phyloP scores from a whole-genome alignment of 2,329 filamentous ascomycete genomes.

The Ophioceras dolichostomum region DNA sequence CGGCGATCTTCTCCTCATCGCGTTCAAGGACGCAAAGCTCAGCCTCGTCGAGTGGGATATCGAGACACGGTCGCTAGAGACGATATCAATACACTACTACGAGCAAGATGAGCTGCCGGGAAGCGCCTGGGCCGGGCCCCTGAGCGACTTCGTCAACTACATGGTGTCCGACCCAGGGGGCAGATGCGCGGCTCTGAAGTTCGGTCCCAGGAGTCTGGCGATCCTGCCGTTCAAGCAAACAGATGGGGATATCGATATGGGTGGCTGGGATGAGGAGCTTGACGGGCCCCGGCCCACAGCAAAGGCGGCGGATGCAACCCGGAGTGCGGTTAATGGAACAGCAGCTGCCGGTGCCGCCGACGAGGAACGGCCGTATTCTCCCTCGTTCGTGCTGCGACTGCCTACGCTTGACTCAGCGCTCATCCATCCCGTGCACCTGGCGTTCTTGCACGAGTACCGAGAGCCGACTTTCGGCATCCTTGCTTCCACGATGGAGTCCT shows the following conservation, averaged over 20 bases:
- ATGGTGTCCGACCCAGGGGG: constrained; percentile 83
- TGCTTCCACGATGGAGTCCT: constrained; percentile 62
- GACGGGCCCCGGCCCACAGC: constrained; percentile 49
- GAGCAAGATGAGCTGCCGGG: constrained; percentile 83
- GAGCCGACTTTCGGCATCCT: constrained; percentile 95
- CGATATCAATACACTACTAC: constrained; percentile 94
- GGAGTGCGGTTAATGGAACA: constrained; percentile 24
- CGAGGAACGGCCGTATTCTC: constrained; percentile 64
- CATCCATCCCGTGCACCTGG: constrained; percentile 79
- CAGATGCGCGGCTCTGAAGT: constrained; percentile 88
- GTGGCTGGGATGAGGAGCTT: constrained; percentile 76
- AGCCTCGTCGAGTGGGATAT: constrained; percentile 92
- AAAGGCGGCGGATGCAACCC: constrained; percentile 15
- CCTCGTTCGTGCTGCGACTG: constrained; percentile 87
- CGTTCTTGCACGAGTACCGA: constrained; percentile 92
- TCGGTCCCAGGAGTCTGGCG: constrained; percentile 77
- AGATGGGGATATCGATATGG: constrained; percentile 82
- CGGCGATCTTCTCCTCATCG: constrained; percentile 71
- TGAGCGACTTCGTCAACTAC: constrained; percentile 67
- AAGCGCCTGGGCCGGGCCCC: constrained; percentile 67
- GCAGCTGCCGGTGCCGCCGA: constrained; percentile 32
- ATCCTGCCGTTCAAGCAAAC: constrained; percentile 85
- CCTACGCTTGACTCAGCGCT: constrained; percentile 79
- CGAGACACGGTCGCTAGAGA: constrained; percentile 64
- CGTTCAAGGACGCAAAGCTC: constrained; percentile 83